These are phyloP conservation scores for Pleurotus cornucopiae DNA, from an alignment of 768 basidiomycete species.

Conservation along the genomic window DNA sequence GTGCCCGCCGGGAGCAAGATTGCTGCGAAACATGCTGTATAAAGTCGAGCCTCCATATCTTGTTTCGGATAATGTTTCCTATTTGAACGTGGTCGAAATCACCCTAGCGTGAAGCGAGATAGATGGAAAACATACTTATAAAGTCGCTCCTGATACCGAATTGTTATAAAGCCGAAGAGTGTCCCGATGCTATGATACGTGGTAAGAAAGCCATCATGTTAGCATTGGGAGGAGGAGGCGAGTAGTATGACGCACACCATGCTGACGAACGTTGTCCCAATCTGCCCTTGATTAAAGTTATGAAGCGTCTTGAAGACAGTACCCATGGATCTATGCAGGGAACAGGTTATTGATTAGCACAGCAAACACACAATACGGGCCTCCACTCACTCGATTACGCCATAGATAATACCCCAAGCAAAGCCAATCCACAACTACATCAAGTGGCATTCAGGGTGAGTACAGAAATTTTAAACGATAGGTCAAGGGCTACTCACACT, in stretches of 20 bases:
- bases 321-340: conserved; percentile 36
- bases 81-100: not conserved
- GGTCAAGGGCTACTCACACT: conserved; percentile 39
- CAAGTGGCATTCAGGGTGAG: not conserved
- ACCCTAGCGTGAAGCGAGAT: not conserved
- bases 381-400: conserved; percentile 42
- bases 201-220: not conserved
- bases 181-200: conserved; percentile 36
- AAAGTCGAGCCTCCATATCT: conserved; percentile 50
- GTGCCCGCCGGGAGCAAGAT: conserved; percentile 48
- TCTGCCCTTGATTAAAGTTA: conserved; percentile 43
- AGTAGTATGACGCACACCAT: conserved; percentile 30
- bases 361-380: not conserved
- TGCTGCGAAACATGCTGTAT: conserved; percentile 43
- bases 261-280: conserved; percentile 46
- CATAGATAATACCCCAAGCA: conserved; percentile 72
- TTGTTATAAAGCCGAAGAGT: conserved; percentile 37
- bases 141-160: conserved; percentile 40
- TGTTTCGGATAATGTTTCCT: conserved; percentile 22
- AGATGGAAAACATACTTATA: conserved; percentile 32
- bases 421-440: conserved; percentile 67
- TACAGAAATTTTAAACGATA: too few relatives aligned
- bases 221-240: not conserved
- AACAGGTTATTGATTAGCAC: not conserved
- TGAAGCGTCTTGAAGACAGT: conserved; percentile 47